A percentile compares a stretch with the other conserved stretches of the same genome.
phyloP scores from a whole-genome alignment of 495 filamentous ascomycete species.

The Penicillium tannophilum region DNA sequence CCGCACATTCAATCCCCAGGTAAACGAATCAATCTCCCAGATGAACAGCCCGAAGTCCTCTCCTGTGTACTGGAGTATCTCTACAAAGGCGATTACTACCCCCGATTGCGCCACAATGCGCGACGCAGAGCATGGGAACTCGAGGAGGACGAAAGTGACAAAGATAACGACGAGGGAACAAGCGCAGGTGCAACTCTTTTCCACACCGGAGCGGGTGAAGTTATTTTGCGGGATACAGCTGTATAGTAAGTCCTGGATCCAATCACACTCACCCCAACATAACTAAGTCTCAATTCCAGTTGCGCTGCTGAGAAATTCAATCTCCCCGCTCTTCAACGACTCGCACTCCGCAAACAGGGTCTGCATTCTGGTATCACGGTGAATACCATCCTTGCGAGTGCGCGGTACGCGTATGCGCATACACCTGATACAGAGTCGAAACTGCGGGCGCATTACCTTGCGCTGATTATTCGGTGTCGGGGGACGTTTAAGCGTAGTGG shows the following conservation, averaged over 20 bases:
- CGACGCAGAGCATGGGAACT: conserved; percentile 68
- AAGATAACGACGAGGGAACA: conserved; percentile 25
- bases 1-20: conserved; percentile 29
- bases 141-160: conserved; percentile 51
- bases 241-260: conserved; percentile 59
- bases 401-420: conserved; percentile 84
- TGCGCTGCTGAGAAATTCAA: conserved; percentile 83
- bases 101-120: conserved; percentile 70
- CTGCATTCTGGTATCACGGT: conserved; percentile 79
- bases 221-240: conserved; percentile 83
- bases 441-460: conserved; percentile 87
- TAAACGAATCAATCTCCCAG: conserved; percentile 76
- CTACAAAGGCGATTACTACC: conserved; percentile 94
- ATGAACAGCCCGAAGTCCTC: conserved; percentile 88
- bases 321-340: conserved; percentile 77
- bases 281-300: conserved; percentile 25
- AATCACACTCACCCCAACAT: not conserved
- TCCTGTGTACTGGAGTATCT: conserved; percentile 89
- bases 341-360: conserved; percentile 84
- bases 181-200: conserved; percentile 66
- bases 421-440: conserved; percentile 88
- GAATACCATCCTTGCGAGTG: conserved; percentile 79
- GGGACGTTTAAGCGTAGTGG: conserved; percentile 89
- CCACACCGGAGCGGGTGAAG: conserved; percentile 61
- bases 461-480: conserved; percentile 83